These are phyloP conservation scores for Allomyces arbusculus DNA, from an alignment of 192 early-diverging fungal species.

Conservation along the genomic window DNA sequence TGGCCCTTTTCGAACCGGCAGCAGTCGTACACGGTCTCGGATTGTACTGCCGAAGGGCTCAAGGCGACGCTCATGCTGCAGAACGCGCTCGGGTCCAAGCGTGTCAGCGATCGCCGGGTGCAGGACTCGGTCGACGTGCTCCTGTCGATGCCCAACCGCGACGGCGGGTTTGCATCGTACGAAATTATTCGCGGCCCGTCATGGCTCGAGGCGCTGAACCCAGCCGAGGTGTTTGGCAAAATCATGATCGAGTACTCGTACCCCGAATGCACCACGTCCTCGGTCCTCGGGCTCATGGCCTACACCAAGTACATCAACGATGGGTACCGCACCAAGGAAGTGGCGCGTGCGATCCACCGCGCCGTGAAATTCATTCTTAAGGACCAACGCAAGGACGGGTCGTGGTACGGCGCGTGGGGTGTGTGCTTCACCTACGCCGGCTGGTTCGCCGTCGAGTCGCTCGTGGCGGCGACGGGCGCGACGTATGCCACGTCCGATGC, in stretches of 20 bases:
- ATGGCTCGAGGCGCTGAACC: slow-evolving; percentile 74
- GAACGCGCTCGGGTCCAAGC: slow-evolving; percentile 32
- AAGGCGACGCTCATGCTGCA: slow-evolving; percentile 62
- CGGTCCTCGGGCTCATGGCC: slow-evolving; percentile 57
- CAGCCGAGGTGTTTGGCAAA: slow-evolving; percentile 92
- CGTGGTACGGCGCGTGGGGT: slow-evolving; percentile 91
- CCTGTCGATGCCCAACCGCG: slow-evolving; percentile 74
- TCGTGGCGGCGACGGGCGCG: slow-evolving; percentile 59
- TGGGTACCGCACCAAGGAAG: slow-evolving; percentile 59
- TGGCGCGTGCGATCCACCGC: slow-evolving; percentile 34
- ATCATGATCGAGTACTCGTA: slow-evolving; percentile 96
- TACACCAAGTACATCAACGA: slow-evolving; percentile 45
- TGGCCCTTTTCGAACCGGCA: slow-evolving; percentile 92
- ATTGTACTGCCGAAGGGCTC: slow-evolving; percentile 83
- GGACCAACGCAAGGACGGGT: slow-evolving; percentile 57
- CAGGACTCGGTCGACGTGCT: slow-evolving; percentile 76
- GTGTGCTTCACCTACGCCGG: slow-evolving; percentile 94
- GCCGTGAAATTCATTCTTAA: slow-evolving; percentile 56
- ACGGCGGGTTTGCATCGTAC: slow-evolving; percentile 85
- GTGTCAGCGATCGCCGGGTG: slow-evolving; percentile 48
- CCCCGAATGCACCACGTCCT: slow-evolving; percentile 91
- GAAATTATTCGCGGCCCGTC: slow-evolving; percentile 59
- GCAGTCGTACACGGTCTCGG: slow-evolving; percentile 88
- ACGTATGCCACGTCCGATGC: slow-evolving; percentile 25
- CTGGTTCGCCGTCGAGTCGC: slow-evolving; percentile 73